A percentile compares a stretch with the other conserved stretches of the same genome.
Conservation (phyloP, 2,329 filamentous ascomycete genomes). For the Aspergillus quadrilineatus region DNA sequence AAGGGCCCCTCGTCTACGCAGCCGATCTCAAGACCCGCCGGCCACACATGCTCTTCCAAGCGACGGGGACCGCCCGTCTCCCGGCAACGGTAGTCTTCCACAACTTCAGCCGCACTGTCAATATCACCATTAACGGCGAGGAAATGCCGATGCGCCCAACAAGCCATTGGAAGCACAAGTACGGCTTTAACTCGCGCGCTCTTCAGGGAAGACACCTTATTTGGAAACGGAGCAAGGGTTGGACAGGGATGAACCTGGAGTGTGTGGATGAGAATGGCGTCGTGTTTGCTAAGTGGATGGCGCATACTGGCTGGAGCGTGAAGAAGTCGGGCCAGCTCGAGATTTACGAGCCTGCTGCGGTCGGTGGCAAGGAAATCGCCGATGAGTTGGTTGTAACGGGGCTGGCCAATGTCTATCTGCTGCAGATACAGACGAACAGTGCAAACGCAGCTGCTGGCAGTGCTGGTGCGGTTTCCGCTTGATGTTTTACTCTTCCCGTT, state of each 20-base stretch:
- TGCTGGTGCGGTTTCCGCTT: background rate
- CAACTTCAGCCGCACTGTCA: conserved; percentile 9
- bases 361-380: background rate
- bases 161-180: conserved; percentile 4
- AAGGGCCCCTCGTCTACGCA: conserved; percentile 7
- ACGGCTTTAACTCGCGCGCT: background rate
- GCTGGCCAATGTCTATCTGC: conserved; percentile 8
- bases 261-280: conserved; percentile 1
- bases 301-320: background rate
- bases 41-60: conserved; percentile 17
- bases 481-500: background rate
- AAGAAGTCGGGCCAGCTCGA: conserved; percentile 10
- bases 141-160: background rate
- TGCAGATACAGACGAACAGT: background rate
- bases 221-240: background rate
- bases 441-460: background rate
- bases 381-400: conserved; percentile 16
- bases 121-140: conserved; percentile 9
- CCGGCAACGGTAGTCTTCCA: conserved; percentile 15
- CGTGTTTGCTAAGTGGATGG: conserved; percentile 1
- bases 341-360: background rate
- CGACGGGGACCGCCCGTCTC: conserved; percentile 2
- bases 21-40: conserved; percentile 15
- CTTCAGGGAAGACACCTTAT: background rate
- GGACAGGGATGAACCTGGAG: background rate